Evolutionary conservation across 2,329 filamentous ascomycete species (phyloP), one percentile per base, ranked within the genome.

Genomic region (Fusarium sororula): DNA sequence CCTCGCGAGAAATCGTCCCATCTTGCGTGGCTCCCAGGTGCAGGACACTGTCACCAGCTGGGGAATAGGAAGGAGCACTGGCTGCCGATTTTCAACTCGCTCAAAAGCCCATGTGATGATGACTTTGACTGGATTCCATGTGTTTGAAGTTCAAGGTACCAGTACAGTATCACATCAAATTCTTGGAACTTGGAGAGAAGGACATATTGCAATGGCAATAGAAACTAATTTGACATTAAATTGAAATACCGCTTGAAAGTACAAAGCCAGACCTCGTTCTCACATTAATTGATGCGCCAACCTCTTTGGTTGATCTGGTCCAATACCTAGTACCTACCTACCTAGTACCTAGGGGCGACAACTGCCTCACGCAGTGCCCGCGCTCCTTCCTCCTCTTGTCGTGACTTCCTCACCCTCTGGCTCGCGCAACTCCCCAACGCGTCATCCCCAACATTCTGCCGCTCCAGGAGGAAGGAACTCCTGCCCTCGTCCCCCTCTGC

Each of bases 381-480:
- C 22, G 58, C 64, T 70, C 74, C 57, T 77, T 72, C 68, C 68
- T 28, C 53, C 41, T 60, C 45, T 24, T 22, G n/a, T 8, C 32
- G 55, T 55, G 54, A 64, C 68, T 77, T 71, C 64, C 72, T 69
- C 48, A 6, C 14, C 30, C 38, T 47, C n/a, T 26, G 35, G n/a
- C 28, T 63, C 65, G 28, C 54, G 20, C 30, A 39, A 38, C 44
- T 44, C 53, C 65, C 44, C 66, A 66, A 72, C 62, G 51, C 58
- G 42, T 74, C 72, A 74, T 59, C 45, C 76, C 63, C 68, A 78
- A 76, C 72, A 65, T 42, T 56, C 39, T 42, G 26, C 51, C 41
- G 42, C 26, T 62, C 45, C 35, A 57, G 54, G 70, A 47, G 73
- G 76, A 76, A 78, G 66, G 76, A 70, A 53, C 69, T 63, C 70